phyloP scores from a whole-genome alignment of 768 basidiomycete genomes.

The Russula ochroleuca region DNA sequence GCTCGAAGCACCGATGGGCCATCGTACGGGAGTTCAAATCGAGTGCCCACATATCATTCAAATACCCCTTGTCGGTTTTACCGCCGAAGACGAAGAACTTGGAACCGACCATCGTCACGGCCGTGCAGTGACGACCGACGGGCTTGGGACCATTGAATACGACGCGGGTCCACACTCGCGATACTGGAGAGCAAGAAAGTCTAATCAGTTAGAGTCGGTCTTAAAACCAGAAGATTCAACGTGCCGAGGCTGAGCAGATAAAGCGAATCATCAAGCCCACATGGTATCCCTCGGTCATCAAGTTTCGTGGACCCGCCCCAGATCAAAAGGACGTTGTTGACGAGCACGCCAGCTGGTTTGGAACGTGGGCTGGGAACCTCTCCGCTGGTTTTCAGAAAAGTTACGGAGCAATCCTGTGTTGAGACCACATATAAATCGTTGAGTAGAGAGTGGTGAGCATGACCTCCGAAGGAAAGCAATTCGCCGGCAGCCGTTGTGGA shows the following conservation, averaged over 20 bases:
- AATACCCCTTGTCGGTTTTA: constrained; percentile 87
- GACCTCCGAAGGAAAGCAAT: constrained; percentile 93
- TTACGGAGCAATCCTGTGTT: constrained; percentile 70
- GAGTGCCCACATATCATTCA: constrained; percentile 94
- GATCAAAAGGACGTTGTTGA: constrained; percentile 90
- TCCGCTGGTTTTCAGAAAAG: constrained; percentile 80
- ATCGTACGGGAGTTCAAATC: constrained; percentile 83
- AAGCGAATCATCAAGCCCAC: constrained; percentile 80
- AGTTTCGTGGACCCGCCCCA: constrained; percentile 90
- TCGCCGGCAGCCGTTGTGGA: constrained; percentile 78
- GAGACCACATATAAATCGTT: constrained; percentile 89
- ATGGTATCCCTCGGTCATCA: constrained; percentile 39
- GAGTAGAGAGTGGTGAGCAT: constrained; percentile 43
- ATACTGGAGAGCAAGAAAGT: constrained; percentile 47
- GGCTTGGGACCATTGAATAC: constrained; percentile 61
- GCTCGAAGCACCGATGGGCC: constrained; percentile 7
- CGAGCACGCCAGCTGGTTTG: constrained; percentile 87
- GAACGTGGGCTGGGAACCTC: constrained; percentile 86
- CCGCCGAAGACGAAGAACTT: constrained; percentile 95
- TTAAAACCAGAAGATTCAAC: constrained; percentile 32
- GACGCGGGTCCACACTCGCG: constrained; percentile 92
- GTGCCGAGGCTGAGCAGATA: constrained; percentile 91
- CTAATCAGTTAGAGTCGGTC: not conserved
- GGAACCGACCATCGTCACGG: constrained; percentile 85
- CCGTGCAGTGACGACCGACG: constrained; percentile 84